These are phyloP conservation scores for Harringtonia lauricola DNA, from an alignment of 2,329 filamentous ascomycete species.

Conservation along the genomic window DNA sequence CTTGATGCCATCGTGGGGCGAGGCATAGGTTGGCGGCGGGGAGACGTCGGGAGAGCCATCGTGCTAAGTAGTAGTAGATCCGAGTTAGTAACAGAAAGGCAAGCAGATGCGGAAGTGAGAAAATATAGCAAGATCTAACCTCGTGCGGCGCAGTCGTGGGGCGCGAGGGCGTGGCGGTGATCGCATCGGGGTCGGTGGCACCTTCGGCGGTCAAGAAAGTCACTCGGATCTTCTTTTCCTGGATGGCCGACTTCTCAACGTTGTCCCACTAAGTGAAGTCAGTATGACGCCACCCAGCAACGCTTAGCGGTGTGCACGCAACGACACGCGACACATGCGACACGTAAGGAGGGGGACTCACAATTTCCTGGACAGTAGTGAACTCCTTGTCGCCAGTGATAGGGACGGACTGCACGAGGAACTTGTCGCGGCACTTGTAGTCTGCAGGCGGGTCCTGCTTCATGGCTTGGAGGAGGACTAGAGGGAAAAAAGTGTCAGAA, in stretches of 20 bases:
- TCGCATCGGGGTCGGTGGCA: slow-evolving; percentile 15
- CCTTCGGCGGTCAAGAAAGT: slow-evolving; percentile 57
- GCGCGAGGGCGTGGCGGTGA: slow-evolving; percentile 19
- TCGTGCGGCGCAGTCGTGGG: slow-evolving; percentile 15
- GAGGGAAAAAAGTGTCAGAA: background rate
- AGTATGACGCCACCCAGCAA: slow-evolving; percentile 5
- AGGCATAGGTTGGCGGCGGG: slow-evolving; percentile 20
- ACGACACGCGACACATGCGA: slow-evolving; percentile 3
- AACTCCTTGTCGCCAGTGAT: slow-evolving; percentile 78
- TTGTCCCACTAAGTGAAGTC: slow-evolving; percentile 53
- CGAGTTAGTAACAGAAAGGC: no score
- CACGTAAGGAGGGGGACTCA: slow-evolving; percentile 30
- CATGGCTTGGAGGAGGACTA: slow-evolving; percentile 95
- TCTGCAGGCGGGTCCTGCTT: slow-evolving; percentile 83
- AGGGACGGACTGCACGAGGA: slow-evolving; percentile 24
- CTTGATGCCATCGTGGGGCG: slow-evolving; percentile 17
- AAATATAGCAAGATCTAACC: slow-evolving; percentile 12
- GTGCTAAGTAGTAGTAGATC: slow-evolving; percentile 7
- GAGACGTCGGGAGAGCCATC: slow-evolving; percentile 21
- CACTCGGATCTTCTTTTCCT: slow-evolving; percentile 94
- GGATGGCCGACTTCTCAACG: slow-evolving; percentile 66
- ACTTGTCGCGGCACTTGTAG: slow-evolving; percentile 54
- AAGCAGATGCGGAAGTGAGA: background rate
- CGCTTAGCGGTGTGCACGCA: no score
- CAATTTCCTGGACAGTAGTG: slow-evolving; percentile 67